Percentiles rank a stretch among this genome's conserved stretches.
These are phyloP conservation scores for Nicotiana tomentosiformis DNA, from an alignment of 257 asterid genomes.

Conservation along the genomic window DNA sequence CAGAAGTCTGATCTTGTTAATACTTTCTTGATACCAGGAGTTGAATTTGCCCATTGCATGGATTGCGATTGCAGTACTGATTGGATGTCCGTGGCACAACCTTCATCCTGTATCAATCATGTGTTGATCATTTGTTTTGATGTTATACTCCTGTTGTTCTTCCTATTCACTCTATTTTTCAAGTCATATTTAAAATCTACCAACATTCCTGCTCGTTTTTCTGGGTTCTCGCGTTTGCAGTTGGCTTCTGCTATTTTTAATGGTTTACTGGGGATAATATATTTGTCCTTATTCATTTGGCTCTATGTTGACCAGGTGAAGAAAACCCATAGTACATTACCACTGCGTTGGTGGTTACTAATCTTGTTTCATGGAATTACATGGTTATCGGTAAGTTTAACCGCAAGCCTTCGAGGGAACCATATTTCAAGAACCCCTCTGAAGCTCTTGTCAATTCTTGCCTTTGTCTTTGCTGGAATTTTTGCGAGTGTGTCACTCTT, in stretches of 20 bases:
- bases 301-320: constrained; percentile 44
- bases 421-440: constrained; percentile 42
- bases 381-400: constrained; percentile 54
- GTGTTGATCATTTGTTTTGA: constrained; percentile 38
- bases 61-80: constrained; percentile 13
- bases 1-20: too few relatives aligned
- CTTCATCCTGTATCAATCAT: constrained; percentile 60
- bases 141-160: constrained; percentile 41
- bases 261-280: constrained; percentile 49
- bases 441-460: constrained; percentile 53
- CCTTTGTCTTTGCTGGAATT: constrained; percentile 50
- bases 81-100: constrained; percentile 23
- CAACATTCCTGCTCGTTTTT: constrained; percentile 5
- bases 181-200: constrained; percentile 36
- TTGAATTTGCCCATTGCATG: constrained; percentile 7
- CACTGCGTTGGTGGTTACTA: constrained; percentile 64
- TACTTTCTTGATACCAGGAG: constrained; percentile 2
- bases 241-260: constrained; percentile 46
- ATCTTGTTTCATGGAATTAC: constrained; percentile 54
- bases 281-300: constrained; percentile 50
- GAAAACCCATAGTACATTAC: constrained; percentile 22
- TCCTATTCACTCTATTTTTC: constrained; percentile 37
- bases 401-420: constrained; percentile 53
- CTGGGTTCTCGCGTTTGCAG: constrained; percentile 43
- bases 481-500: constrained; percentile 46